Evolutionary conservation across 139 green algal genomes (phyloP).

Genomic region (Chara braunii): DNA sequence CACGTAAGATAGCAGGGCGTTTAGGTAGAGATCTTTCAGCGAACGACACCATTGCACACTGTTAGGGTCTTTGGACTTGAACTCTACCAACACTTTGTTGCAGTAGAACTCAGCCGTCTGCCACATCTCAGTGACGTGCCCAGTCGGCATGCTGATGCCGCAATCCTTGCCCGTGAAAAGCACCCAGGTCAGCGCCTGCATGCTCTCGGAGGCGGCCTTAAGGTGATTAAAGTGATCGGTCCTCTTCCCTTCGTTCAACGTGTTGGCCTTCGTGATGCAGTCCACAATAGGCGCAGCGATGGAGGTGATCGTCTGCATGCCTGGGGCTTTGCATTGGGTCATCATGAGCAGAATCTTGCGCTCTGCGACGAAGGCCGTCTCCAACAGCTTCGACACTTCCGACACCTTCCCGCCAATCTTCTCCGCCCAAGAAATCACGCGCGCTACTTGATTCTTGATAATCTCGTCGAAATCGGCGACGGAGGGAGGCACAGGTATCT

Average conservation of each 20-base stretch:
- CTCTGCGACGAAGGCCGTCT: slow-evolving; percentile 19
- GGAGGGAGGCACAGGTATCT: slow-evolving; percentile 7
- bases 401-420: slow-evolving; percentile 16
- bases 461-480: slow-evolving; percentile 30
- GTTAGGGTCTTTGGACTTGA: slow-evolving; percentile 44
- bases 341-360: slow-evolving; percentile 7
- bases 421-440: slow-evolving; percentile 14
- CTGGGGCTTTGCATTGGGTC: slow-evolving; percentile 29
- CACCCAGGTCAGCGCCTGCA: slow-evolving; percentile 70
- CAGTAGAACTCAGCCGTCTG: slow-evolving; percentile 77
- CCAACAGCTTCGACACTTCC: slow-evolving; percentile 21
- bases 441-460: slow-evolving; percentile 1
- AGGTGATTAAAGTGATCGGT: slow-evolving; percentile 52
- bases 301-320: slow-evolving; percentile 1
- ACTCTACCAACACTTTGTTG: no score
- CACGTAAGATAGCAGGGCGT: slow-evolving; percentile 52
- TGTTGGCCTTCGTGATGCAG: slow-evolving; percentile 50
- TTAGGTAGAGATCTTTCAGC: slow-evolving; percentile 60
- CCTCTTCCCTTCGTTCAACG: slow-evolving; percentile 51
- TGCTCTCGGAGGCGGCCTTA: slow-evolving; percentile 64
- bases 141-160: slow-evolving; percentile 58
- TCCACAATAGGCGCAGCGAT: slow-evolving; percentile 50
- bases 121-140: slow-evolving; percentile 71
- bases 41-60: slow-evolving; percentile 65
- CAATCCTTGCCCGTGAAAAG: slow-evolving; percentile 66